These are phyloP conservation scores for Xylaria sp. DNA, from an alignment of 2,329 filamentous ascomycete genomes.

Conservation along the genomic window DNA sequence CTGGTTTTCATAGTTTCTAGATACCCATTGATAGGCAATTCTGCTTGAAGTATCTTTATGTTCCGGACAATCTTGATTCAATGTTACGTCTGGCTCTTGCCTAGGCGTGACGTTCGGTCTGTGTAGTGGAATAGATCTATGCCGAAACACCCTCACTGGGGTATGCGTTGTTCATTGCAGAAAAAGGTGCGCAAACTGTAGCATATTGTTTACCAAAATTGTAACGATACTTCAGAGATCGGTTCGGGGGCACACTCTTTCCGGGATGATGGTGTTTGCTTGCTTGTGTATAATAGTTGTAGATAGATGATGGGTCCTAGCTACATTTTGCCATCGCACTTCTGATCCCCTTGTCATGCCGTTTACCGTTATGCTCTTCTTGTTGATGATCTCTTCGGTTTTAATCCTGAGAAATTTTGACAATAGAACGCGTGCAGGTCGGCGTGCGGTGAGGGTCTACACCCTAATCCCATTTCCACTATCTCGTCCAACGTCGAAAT, in stretches of 20 bases:
- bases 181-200: background rate
- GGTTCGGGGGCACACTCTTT: constrained; percentile 11
- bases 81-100: too few relatives aligned
- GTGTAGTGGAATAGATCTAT: too few relatives aligned
- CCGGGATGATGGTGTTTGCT: background rate
- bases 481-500: background rate
- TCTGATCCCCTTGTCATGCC: background rate
- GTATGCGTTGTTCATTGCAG: constrained; percentile 13
- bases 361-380: background rate
- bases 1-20: constrained; percentile 12
- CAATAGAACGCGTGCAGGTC: too few relatives aligned
- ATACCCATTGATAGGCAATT: too few relatives aligned
- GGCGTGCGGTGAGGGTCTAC: too few relatives aligned
- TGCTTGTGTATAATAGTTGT: background rate
- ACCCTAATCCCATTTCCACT: background rate
- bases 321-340: background rate
- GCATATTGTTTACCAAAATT: background rate
- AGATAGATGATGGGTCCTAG: background rate
- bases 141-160: background rate
- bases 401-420: too few relatives aligned
- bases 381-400: constrained; percentile 1
- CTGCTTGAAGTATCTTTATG: too few relatives aligned
- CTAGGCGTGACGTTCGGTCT: too few relatives aligned
- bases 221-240: constrained; percentile 14
- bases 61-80: too few relatives aligned